Conservation (phyloP, 2,329 filamentous ascomycete species). For the Cladosporium colombiae region DNA sequence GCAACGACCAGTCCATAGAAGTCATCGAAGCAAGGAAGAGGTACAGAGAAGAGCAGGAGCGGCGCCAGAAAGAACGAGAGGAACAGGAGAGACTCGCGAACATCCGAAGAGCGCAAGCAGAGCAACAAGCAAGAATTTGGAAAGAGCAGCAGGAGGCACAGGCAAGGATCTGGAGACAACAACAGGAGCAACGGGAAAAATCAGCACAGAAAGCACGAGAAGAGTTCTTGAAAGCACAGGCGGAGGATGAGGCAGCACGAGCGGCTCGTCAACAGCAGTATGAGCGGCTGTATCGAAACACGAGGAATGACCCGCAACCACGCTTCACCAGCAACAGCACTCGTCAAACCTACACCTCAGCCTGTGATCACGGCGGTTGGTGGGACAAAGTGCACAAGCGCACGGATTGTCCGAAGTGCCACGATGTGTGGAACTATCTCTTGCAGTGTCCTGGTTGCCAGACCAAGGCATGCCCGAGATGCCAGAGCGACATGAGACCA, state of each 20-base stretch:
- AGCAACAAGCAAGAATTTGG: no score
- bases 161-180: not conserved
- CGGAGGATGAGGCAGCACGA: not conserved
- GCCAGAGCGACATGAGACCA: not conserved
- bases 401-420: not conserved
- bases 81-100: not conserved
- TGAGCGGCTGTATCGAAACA: no score
- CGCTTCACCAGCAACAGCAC: no score
- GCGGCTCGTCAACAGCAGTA: not conserved
- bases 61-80: not conserved
- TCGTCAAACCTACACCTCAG: no score
- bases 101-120: not conserved
- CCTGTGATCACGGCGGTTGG: not conserved
- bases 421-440: not conserved
- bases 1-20: not conserved
- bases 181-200: not conserved
- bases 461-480: not conserved
- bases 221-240: not conserved
- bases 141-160: not conserved
- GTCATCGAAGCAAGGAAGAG: not conserved
- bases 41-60: not conserved
- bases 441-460: not conserved
- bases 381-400: not conserved
- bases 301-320: no score
- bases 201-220: not conserved